phyloP scores from a whole-genome alignment of 2,329 filamentous ascomycete genomes.

The Epichloe coenophiala region DNA sequence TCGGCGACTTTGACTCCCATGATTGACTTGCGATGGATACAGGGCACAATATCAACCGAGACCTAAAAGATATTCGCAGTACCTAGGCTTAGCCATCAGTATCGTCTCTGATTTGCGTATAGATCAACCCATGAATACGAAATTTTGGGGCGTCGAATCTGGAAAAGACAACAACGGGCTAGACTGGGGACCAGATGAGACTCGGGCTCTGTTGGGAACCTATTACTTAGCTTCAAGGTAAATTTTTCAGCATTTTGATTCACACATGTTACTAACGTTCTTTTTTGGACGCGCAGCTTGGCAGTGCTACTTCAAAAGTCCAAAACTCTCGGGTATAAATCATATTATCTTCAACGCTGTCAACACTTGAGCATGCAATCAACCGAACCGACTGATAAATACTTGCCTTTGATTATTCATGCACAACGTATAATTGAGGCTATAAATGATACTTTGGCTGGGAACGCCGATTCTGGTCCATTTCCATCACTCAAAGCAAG shows the following conservation, averaged over 20 bases:
- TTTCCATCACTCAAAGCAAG: constrained; percentile 7
- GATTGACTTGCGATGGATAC: not conserved
- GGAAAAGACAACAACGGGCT: constrained; percentile 7
- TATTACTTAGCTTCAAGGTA: constrained; percentile 21
- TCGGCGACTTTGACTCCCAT: too few species aligned
- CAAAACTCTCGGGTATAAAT: constrained; percentile 14
- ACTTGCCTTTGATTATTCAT: constrained; percentile 16
- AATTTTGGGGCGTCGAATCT: constrained; percentile 15
- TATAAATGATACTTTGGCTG: constrained; percentile 14
- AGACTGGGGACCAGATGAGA: constrained; percentile 15
- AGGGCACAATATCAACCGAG: constrained; percentile 21
- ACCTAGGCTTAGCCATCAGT: constrained; percentile 17
- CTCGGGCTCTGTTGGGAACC: constrained; percentile 16
- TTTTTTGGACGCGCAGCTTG: constrained; percentile 7
- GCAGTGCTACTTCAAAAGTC: constrained; percentile 19
- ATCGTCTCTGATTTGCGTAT: constrained; percentile 19
- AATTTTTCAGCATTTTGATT: not conserved
- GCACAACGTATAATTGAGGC: constrained; percentile 18
- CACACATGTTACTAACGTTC: not conserved
- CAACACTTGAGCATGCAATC: constrained; percentile 8
- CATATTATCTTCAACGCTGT: constrained; percentile 16
- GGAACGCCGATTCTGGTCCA: constrained; percentile 4
- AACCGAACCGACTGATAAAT: constrained; percentile 12
- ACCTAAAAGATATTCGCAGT: constrained; percentile 15
- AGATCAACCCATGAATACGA: constrained; percentile 14